A percentile compares a stretch with the other conserved stretches of the same genome.
These are phyloP conservation scores for Aspergillus hiratsukae DNA, from an alignment of 2,329 filamentous ascomycete genomes.

Conservation along the genomic window DNA sequence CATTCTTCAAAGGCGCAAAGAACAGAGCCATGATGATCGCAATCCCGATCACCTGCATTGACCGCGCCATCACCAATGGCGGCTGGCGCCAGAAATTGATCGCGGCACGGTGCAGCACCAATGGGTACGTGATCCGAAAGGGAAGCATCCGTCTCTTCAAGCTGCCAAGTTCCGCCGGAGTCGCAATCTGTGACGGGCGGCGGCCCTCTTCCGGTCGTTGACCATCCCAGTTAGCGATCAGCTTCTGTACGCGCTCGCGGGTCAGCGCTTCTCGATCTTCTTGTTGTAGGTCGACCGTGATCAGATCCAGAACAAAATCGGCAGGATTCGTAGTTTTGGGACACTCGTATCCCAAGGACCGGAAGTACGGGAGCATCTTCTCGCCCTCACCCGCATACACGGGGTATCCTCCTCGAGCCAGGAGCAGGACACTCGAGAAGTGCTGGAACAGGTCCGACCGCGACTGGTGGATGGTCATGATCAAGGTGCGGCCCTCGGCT, in stretches of 20 bases:
- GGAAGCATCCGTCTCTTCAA: slow-evolving; percentile 61
- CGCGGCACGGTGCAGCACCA: slow-evolving; percentile 62
- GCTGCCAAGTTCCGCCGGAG: slow-evolving; percentile 67
- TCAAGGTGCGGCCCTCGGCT: slow-evolving; percentile 66
- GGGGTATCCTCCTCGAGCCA: slow-evolving; percentile 64
- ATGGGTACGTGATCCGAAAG: slow-evolving; percentile 59
- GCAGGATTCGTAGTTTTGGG: slow-evolving; percentile 69
- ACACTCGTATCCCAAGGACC: slow-evolving; percentile 57
- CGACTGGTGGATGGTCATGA: slow-evolving; percentile 75
- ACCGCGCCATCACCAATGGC: slow-evolving; percentile 58
- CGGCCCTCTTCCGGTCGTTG: slow-evolving; percentile 17
- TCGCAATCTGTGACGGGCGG: slow-evolving; percentile 49
- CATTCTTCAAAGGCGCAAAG: slow-evolving; percentile 65
- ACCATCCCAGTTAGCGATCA: slow-evolving; percentile 57
- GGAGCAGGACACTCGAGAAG: slow-evolving; percentile 67
- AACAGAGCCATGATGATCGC: slow-evolving; percentile 62
- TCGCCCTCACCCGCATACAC: slow-evolving; percentile 62
- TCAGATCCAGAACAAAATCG: slow-evolving; percentile 71
- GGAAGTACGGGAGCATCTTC: slow-evolving; percentile 64
- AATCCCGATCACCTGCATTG: slow-evolving; percentile 63
- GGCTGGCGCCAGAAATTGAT: slow-evolving; percentile 68
- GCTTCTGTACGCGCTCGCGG: slow-evolving; percentile 55
- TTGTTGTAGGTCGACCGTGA: slow-evolving; percentile 70
- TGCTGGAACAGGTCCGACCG: slow-evolving; percentile 67
- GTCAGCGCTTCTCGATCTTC: slow-evolving; percentile 59